Conservation (phyloP, 495 filamentous ascomycete genomes). For the Hyaloscypha bicolor region DNA sequence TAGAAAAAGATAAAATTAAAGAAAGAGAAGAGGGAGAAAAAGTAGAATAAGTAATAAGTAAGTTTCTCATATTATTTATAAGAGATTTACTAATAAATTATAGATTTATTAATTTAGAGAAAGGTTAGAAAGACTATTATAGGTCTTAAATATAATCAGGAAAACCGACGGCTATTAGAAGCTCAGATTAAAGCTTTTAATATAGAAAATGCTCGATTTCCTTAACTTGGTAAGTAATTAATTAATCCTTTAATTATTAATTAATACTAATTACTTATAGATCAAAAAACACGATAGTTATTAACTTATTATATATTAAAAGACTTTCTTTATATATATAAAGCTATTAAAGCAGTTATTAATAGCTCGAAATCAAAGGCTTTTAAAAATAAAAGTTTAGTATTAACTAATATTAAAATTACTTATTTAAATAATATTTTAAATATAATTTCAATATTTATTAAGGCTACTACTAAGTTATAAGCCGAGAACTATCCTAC, state of each 20-base stretch:
- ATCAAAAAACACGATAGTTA: slow-evolving; percentile 11
- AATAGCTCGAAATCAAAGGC: background rate
- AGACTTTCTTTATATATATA: slow-evolving; percentile 7
- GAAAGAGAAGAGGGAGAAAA: too few relatives aligned
- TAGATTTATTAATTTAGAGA: background rate
- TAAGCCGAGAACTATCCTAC: background rate
- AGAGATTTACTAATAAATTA: slow-evolving; percentile 11
- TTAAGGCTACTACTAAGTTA: slow-evolving; percentile 15
- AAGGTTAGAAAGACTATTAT: slow-evolving; percentile 10
- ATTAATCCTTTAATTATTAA: background rate
- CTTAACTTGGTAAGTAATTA: slow-evolving; percentile 8
- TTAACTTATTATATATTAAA: slow-evolving; percentile 12
- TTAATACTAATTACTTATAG: slow-evolving; percentile 11
- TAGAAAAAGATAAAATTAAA: too few relatives aligned
- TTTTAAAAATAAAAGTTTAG: slow-evolving; percentile 23
- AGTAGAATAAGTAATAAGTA: too few relatives aligned
- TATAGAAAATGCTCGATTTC: background rate
- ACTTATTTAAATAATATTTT: slow-evolving; percentile 13
- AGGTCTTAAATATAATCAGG: slow-evolving; percentile 14
- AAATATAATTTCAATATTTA: background rate
- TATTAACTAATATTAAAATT: slow-evolving; percentile 6
- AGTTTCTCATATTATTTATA: too few relatives aligned
- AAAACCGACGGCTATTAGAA: slow-evolving; percentile 10
- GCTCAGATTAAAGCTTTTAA: slow-evolving; percentile 13
- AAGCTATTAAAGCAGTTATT: slow-evolving; percentile 17